Base-by-base conservation (phyloP, 2,329 filamentous ascomycete species). In the Colletotrichum sp. region DNA sequence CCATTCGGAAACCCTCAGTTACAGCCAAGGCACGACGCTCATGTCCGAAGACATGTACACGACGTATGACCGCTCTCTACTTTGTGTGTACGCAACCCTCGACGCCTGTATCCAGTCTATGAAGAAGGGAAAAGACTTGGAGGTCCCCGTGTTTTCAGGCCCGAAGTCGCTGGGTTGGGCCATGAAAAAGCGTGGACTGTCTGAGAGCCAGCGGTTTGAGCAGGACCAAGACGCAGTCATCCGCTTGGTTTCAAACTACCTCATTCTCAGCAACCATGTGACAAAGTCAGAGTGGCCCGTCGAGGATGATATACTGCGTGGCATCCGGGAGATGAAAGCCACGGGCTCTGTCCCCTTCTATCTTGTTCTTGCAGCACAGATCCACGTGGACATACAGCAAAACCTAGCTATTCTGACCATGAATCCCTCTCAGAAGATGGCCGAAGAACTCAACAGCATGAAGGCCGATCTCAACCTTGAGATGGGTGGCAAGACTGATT, bases 81-180 rank as follows among this genome's bases (percentile, higher is more conserved):
- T 48, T 48, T 48, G 39, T n/a, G 39, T 48, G 0, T n/a, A 48
- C 9, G 19, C 19, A 7, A n/a, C 39, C 5, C 39, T 48, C 0
- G 0, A 48, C 0, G 19, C 39, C 19, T 48, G 19, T n/a, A 9
- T 12, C 0, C 9, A 48, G 9, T n/a, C 39, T 12, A n/a, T 48
- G 9, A 48, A 48, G 19, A 0, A n/a, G 19, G 39, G 39, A n/a
- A 2, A 48, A n/a, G 39, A n/a, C 3, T 0, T n/a, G 19, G 39
- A n/a, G 9, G 5, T n/a, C 19, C 19, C 19, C 19, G 0, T 48
- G 0, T 48, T 48, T 48, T n/a, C 19, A 9, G 39, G 19, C 9
- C 19, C 39, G 39, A 48, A 48, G 19, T 48, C 39, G 0, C 19
- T n/a, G 0, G 39, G 12, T 48, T 48, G 39, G 39, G 39, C n/a